phyloP scores from a whole-genome alignment of 2,329 filamentous ascomycete genomes.

The Penicillium sp. region DNA sequence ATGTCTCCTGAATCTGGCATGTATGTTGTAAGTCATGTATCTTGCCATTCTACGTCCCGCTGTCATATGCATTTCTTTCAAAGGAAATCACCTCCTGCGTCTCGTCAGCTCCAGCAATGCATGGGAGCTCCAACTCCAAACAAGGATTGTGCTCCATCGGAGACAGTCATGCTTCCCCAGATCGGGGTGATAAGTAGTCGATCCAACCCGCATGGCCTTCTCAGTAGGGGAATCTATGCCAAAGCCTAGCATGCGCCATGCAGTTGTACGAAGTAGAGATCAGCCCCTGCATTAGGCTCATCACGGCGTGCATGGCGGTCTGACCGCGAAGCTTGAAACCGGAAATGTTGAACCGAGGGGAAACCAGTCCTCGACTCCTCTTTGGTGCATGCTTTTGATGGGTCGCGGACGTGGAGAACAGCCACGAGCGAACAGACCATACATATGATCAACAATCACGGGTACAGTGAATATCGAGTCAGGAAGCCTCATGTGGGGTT shows the following conservation, averaged over 20 bases:
- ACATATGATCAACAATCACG: not conserved
- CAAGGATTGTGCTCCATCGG: not conserved
- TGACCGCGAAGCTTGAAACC: not conserved
- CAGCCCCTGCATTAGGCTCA: not conserved
- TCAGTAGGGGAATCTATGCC: conserved; percentile 12
- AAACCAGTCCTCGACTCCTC: not conserved
- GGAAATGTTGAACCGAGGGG: conserved; percentile 1
- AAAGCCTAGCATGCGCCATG: not conserved
- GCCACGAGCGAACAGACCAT: not conserved
- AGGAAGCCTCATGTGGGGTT: not conserved
- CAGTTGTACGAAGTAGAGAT: not conserved
- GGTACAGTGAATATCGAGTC: not conserved
- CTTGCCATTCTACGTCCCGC: not conserved
- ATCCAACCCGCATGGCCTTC: not conserved
- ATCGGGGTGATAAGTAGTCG: not conserved
- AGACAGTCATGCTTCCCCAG: not conserved
- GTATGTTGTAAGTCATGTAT: not conserved
- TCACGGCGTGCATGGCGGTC: not conserved
- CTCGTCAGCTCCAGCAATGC: not conserved
- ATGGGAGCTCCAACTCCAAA: not conserved
- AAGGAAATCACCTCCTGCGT: not conserved
- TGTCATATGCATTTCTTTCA: not conserved
- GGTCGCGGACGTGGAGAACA: not conserved
- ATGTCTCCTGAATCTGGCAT: not conserved
- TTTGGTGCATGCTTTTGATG: not conserved